Evolutionary conservation across 2,329 filamentous ascomycete genomes (phyloP).

Genomic region (Trichoderma sp.): DNA sequence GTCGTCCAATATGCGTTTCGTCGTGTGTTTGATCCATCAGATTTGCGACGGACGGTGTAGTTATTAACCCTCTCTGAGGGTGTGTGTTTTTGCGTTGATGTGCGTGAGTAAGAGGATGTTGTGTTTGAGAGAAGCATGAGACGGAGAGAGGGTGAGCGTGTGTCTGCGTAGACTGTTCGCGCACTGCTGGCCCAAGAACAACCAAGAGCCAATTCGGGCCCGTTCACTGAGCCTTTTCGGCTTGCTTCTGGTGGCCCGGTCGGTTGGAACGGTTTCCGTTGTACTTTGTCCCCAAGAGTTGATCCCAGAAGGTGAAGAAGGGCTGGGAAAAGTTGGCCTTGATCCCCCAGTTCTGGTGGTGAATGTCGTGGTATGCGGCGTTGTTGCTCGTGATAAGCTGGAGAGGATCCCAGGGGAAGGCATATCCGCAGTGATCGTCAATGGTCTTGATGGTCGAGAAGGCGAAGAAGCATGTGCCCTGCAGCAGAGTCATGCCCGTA

Average conservation of each 20-base stretch:
- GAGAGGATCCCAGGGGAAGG: conserved; percentile 92
- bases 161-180: not conserved
- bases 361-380: conserved; percentile 94
- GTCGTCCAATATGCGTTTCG: conserved; percentile 27
- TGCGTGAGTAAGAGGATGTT: not conserved
- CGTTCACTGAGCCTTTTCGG: conserved; percentile 34
- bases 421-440: conserved; percentile 95
- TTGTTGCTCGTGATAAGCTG: conserved; percentile 94
- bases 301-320: conserved; percentile 96
- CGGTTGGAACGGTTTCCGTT: conserved; percentile 58
- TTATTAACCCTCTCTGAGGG: not conserved
- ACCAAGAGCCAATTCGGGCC: conserved; percentile 4
- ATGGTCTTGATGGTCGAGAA: conserved; percentile 93
- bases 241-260: conserved; percentile 45
- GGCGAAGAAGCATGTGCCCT: conserved; percentile 88
- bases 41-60: not conserved
- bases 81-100: too few species aligned
- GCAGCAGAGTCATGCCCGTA: conserved; percentile 78
- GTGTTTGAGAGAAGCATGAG: not conserved
- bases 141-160: not conserved
- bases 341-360: conserved; percentile 99
- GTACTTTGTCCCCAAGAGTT: conserved; percentile 79
- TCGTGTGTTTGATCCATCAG: conserved; percentile 15
- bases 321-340: conserved; percentile 92
- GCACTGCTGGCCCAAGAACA: not conserved